Base-by-base conservation (phyloP, 192 early-diverging fungal genomes). In the Rhizoclosmatium globosum region DNA sequence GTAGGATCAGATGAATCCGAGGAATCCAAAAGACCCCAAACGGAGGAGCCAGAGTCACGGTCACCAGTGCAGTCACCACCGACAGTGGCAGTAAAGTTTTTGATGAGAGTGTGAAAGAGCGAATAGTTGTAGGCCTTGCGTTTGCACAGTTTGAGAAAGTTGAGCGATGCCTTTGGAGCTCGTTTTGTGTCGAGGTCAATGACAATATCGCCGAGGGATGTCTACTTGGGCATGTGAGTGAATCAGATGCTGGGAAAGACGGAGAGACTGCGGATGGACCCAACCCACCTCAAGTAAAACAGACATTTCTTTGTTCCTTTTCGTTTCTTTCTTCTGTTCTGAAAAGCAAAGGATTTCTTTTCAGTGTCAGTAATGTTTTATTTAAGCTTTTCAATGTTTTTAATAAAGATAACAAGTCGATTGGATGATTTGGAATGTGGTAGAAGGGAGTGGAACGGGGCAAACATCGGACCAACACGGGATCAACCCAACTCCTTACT, bases 61-160 rank as follows among this genome's bases (percentile, higher is more conserved):
- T 89, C 92, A 4, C 91, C 94, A 0, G 87, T 87, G 13, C 91
- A 92, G 84, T 95, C 93, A 17, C 79, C 79, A 39, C 94, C 93
- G 0, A 90, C 90, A 60, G 94, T 92, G 0, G 90, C 90, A 86
- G 92, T 92, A 73, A 95, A 96, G 71, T 93, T 87, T 74, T 92
- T 89, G 76, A 93, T 90, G 15, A 97, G 90, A 81, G 93, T 93
- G 82, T 94, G 90, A 72, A 95, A 95, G 48, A 92, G 88, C 38
- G 87, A 82, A 68, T 89, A 96, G 86, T 97, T 96, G 83, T 94
- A 96, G 76, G 92, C 92, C 76, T 97, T 97, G 66, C 90, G 85
- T 78, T 98, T 97, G 81, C 94, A 96, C 9, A 97, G 88, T 79
- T 97, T 95, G 47, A 97, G 69, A 75, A 97, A 97, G 77, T 97